Base-by-base conservation (phyloP, 1,284 basidiomycete genomes). In the Leccinum griseonigrum region DNA sequence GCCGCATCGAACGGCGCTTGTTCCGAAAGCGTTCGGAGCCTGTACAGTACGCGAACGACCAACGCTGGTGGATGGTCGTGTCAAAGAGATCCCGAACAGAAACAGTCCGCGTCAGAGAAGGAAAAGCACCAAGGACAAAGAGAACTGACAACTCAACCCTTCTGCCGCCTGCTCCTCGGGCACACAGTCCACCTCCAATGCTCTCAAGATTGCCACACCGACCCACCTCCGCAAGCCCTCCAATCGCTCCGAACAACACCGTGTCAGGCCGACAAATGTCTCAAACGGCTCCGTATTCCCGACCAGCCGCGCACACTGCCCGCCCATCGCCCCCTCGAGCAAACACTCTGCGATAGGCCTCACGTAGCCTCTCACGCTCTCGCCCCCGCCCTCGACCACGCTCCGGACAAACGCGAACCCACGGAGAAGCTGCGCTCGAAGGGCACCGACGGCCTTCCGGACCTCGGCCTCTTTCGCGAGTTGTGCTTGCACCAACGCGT, bases 31-130 rank as follows among this genome's bases (percentile, higher is more conserved):
- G 87, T 91, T 34, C 92, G 88, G 2, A 99, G 74, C 34, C 94
- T 88, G 74, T 98, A 94, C 1, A 99, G 79, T 2, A 98, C 88
- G 18, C 97, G 92, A 50, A 92, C 81, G 32, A 95, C 83, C 29
- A 98, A 81, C 18, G 83, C 94, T 90, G 26, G 50, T n/a, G 26
- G 22, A 11, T 22, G 43, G 43, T 18, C 40, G 14, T 3, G 26
- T 50, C 22, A 50, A 50, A 50, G 48, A 50, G 14, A 50, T 50
- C 14, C 13, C 7, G 46, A 50, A 50, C 2, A 31, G 31, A 22
- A 4, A 13, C 11, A 28, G 16, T 38, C 8, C 4, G 3, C 14
- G 29, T 63, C 61, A 60, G 60, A 51, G 1, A 26, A 29, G 50
- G 14, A 16, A 2, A 22, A 28, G 5, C 10, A 16, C 4, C 31